Conservation (phyloP, 2,329 filamentous ascomycete genomes). For the Epichloe brachyelytri region DNA sequence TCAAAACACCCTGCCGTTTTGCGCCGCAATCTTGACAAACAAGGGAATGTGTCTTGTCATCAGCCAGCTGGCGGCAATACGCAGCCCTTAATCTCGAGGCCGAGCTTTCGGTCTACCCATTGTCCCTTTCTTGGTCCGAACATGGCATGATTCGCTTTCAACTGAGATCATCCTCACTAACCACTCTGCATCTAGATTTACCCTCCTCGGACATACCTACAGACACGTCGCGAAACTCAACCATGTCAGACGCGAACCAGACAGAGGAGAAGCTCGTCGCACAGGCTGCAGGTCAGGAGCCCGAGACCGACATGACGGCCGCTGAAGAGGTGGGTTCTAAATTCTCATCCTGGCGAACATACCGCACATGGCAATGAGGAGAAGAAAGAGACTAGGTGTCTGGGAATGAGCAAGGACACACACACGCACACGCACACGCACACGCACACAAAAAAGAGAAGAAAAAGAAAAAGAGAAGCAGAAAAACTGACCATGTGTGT, state of each 20-base stretch:
- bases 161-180: neutral
- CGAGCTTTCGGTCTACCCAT: neutral
- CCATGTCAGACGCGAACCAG: slow-evolving; percentile 6
- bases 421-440: neutral
- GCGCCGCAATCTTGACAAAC: neutral
- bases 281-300: slow-evolving; percentile 3
- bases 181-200: neutral
- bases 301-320: slow-evolving; percentile 8
- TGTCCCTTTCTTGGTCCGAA: neutral
- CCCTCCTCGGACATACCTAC: neutral
- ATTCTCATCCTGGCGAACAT: neutral
- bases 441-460: neutral
- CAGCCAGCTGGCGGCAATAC: neutral
- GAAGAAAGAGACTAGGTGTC: neutral
- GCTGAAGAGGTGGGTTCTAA: slow-evolving; percentile 9
- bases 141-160: neutral
- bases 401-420: neutral
- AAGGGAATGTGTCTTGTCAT: neutral
- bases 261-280: slow-evolving; percentile 5
- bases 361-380: neutral
- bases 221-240: neutral
- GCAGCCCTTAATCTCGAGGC: neutral
- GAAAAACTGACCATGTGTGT: slow-evolving; percentile 18
- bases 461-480: neutral
- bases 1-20: neutral